Percentiles rank a stretch among this genome's conserved stretches.
These are phyloP conservation scores for Coprinopsis marcescibilis DNA, from an alignment of 768 basidiomycete species.

Conservation along the genomic window DNA sequence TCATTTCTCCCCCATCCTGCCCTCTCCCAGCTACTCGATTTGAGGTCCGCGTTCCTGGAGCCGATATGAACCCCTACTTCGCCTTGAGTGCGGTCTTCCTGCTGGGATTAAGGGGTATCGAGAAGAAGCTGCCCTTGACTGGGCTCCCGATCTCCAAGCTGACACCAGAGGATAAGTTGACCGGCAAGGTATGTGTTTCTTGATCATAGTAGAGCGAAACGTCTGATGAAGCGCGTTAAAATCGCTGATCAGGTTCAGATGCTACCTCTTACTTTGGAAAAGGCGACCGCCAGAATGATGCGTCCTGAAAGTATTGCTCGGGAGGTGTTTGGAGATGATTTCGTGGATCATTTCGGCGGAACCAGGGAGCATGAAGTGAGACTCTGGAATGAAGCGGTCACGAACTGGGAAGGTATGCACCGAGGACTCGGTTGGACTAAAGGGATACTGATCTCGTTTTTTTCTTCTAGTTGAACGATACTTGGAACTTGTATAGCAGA, in stretches of 20 bases:
- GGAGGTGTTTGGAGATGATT: slow-evolving; percentile 81
- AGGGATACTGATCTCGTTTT: not conserved
- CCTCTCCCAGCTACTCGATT: slow-evolving; percentile 77
- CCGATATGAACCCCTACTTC: slow-evolving; percentile 94
- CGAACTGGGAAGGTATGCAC: slow-evolving; percentile 84
- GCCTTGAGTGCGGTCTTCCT: slow-evolving; percentile 84
- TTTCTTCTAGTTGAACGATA: slow-evolving; percentile 2
- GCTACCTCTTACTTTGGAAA: slow-evolving; percentile 74
- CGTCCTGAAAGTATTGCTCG: slow-evolving; percentile 72
- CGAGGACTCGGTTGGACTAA: not conserved
- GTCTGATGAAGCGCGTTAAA: not conserved
- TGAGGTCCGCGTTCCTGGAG: slow-evolving; percentile 92
- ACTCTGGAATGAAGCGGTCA: slow-evolving; percentile 84
- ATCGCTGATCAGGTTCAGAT: slow-evolving; percentile 50
- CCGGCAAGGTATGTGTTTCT: slow-evolving; percentile 42
- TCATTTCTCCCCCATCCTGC: slow-evolving; percentile 89
- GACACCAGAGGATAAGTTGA: slow-evolving; percentile 48
- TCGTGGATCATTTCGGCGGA: slow-evolving; percentile 92
- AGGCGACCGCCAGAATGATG: slow-evolving; percentile 81
- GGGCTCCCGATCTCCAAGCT: slow-evolving; percentile 65
- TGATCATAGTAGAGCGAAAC: slow-evolving; percentile 1
- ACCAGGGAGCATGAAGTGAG: slow-evolving; percentile 91
- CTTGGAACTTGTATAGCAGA: slow-evolving; percentile 1
- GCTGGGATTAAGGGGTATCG: slow-evolving; percentile 83
- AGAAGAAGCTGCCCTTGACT: slow-evolving; percentile 62